Evolutionary conservation across 2,329 filamentous ascomycete species (phyloP).

Genomic region (Aureobasidium sp.): DNA sequence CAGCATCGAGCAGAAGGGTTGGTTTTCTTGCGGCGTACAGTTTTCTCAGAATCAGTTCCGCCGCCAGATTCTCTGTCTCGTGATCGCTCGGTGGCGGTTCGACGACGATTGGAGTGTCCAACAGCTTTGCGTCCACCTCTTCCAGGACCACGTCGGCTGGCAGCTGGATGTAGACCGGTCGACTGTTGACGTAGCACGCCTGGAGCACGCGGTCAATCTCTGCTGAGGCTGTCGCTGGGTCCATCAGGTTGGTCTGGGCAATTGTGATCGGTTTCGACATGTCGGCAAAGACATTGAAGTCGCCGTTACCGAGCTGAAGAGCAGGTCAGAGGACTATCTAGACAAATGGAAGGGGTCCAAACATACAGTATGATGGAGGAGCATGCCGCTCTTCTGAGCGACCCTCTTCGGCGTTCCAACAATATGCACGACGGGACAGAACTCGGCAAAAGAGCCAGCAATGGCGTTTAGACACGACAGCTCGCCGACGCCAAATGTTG

Average conservation of each 20-base stretch:
- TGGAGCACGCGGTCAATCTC: conserved; percentile 73
- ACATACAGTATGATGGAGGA: conserved; percentile 40
- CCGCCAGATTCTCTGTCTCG: conserved; percentile 74
- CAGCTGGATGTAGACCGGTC: conserved; percentile 77
- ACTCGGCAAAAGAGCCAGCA: conserved; percentile 43
- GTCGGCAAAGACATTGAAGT: conserved; percentile 75
- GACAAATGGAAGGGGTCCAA: conserved; percentile 17
- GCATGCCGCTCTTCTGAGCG: conserved; percentile 35
- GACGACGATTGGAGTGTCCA: conserved; percentile 66
- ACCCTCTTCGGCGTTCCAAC: conserved; percentile 39
- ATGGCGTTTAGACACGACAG: conserved; percentile 42
- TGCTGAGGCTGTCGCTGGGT: conserved; percentile 60
- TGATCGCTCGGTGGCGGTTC: conserved; percentile 59
- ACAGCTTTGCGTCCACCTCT: conserved; percentile 66
- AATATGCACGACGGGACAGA: conserved; percentile 42
- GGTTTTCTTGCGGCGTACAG: conserved; percentile 67
- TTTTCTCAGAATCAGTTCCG: conserved; percentile 67
- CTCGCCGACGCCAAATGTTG: conserved; percentile 44
- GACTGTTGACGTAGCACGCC: conserved; percentile 65
- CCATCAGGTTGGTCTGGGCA: conserved; percentile 62
- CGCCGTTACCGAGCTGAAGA: conserved; percentile 43
- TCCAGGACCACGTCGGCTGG: conserved; percentile 73
- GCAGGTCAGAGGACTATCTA: not conserved
- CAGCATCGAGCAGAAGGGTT: conserved; percentile 75
- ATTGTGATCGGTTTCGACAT: conserved; percentile 70